These are phyloP conservation scores for Neolentinus lepideus DNA, from an alignment of 1,284 basidiomycete species.

Conservation along the genomic window DNA sequence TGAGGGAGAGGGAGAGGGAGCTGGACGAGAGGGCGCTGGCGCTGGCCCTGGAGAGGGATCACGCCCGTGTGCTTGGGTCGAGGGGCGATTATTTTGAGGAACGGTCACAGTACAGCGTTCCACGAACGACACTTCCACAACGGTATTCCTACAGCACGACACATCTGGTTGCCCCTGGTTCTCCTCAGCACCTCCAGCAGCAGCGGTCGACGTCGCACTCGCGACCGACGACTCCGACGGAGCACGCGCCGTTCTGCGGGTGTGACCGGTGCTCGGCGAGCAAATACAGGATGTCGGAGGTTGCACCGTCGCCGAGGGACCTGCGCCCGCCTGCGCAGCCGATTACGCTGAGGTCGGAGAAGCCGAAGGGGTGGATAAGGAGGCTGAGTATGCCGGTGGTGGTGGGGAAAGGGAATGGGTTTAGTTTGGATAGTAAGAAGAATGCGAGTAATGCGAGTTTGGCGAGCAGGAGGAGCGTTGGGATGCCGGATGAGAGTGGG, in stretches of 20 bases:
- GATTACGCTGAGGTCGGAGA: constrained; percentile 38
- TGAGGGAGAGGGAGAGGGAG: constrained; percentile 53
- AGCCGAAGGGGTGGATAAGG: constrained; percentile 67
- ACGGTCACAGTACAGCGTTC: constrained; percentile 12
- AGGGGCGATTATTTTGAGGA: constrained; percentile 20
- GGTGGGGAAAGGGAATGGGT: constrained; percentile 34
- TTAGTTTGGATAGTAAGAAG: constrained; percentile 34
- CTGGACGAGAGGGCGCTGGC: constrained; percentile 41
- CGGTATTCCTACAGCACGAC: constrained; percentile 37
- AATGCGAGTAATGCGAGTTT: constrained; percentile 5
- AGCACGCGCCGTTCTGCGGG: constrained; percentile 54
- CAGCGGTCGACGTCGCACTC: constrained; percentile 9
- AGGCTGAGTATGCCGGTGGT: constrained; percentile 66
- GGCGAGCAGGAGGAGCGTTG: neutral
- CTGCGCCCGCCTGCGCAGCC: constrained; percentile 36
- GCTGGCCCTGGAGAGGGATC: constrained; percentile 29
- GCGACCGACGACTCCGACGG: constrained; percentile 20
- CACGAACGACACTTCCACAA: constrained; percentile 11
- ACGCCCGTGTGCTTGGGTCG: constrained; percentile 15
- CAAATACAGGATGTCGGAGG: constrained; percentile 33
- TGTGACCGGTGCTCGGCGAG: constrained; percentile 49
- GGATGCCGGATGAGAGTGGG: constrained; percentile 7
- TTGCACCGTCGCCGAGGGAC: constrained; percentile 25
- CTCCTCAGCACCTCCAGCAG: constrained; percentile 11
- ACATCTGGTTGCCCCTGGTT: constrained; percentile 33